These are phyloP conservation scores for Pseudotsuga menziesii DNA, from an alignment of 75 land plant species.

Conservation along the genomic window DNA sequence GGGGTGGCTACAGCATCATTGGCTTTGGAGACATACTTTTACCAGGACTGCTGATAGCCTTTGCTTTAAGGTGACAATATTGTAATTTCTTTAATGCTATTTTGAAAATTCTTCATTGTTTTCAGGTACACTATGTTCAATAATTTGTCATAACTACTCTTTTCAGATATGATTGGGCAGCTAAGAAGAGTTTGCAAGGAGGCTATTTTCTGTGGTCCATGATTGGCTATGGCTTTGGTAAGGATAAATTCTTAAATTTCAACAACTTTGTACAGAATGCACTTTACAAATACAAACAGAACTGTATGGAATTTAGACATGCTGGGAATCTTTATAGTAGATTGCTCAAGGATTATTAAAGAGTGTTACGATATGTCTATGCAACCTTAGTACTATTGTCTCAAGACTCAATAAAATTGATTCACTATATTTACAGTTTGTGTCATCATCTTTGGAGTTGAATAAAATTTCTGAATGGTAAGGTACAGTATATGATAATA, in stretches of 20 bases:
- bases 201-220: constrained; percentile 92
- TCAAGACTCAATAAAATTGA: no score
- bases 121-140: not conserved
- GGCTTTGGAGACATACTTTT: constrained; percentile 98
- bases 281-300: no score
- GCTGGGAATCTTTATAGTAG: no score
- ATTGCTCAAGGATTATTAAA: no score
- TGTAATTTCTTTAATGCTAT: not conserved
- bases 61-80: constrained; percentile 58
- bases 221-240: constrained; percentile 94
- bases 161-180: constrained; percentile 83
- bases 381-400: no score
- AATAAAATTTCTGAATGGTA: not conserved
- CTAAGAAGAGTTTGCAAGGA: constrained; percentile 60
- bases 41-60: constrained; percentile 83
- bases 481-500: not conserved
- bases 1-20: constrained; percentile 98
- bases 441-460: no score
- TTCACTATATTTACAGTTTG: no score
- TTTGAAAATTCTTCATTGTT: not conserved
- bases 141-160: not conserved
- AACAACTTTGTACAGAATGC: no score
- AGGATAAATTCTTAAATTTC: constrained; percentile 9
- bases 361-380: no score
- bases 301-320: no score